These are phyloP conservation scores for Exserohilum rostratum DNA, from an alignment of 2,329 filamentous ascomycete species.

Conservation along the genomic window DNA sequence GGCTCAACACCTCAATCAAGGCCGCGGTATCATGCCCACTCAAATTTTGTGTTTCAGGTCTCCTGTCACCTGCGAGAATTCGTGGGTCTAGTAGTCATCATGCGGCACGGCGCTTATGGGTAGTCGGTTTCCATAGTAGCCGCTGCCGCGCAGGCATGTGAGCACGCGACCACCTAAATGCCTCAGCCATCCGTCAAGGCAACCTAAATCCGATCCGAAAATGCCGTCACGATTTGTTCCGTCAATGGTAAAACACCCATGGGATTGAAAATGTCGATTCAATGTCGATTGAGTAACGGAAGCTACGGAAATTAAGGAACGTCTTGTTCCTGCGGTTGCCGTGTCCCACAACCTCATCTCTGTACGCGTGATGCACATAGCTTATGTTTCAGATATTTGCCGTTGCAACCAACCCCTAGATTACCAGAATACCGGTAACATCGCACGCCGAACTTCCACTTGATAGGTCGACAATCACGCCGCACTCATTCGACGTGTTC, in stretches of 20 bases:
- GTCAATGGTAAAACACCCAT: neutral
- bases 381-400: neutral
- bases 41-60: conserved; percentile 2
- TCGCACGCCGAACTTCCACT: neutral
- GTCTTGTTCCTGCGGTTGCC: neutral
- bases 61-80: neutral
- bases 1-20: conserved; percentile 5
- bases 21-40: conserved; percentile 5
- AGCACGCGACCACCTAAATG: neutral
- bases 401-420: neutral
- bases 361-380: neutral
- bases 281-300: no score
- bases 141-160: no score
- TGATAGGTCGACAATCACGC: neutral
- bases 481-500: conserved; percentile 27
- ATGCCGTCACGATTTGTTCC: neutral
- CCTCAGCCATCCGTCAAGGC: neutral
- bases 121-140: neutral
- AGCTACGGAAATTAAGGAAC: neutral
- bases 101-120: neutral
- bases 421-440: neutral
- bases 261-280: no score
- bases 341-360: neutral
- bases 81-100: neutral
- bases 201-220: neutral